Conservation (phyloP, 768 basidiomycete species). For the Suillus weaverae region DNA sequence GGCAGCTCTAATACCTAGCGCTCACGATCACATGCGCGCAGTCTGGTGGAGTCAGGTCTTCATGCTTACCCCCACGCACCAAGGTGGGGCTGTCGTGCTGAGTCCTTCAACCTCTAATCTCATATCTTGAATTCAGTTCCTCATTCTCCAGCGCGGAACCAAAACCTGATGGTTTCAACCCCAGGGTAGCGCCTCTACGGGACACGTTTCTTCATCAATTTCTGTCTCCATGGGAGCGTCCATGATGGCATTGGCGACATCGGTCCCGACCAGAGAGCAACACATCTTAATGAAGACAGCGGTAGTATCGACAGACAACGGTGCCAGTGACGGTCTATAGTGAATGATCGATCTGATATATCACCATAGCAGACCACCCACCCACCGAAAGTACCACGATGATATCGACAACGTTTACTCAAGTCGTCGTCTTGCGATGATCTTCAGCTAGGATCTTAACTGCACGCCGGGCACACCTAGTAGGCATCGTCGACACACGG, state of each 20-base stretch:
- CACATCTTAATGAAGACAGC: not conserved
- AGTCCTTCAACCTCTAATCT: not conserved
- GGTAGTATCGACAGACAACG: not conserved
- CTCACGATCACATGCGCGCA: not conserved
- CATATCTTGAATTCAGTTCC: not conserved
- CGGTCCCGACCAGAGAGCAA: not conserved
- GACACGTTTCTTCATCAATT: not conserved
- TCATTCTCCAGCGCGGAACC: not conserved
- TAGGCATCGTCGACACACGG: not conserved
- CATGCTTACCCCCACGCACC: not conserved
- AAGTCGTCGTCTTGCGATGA: not conserved
- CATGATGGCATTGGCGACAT: not conserved
- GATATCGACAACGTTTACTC: not conserved
- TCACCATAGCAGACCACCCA: not conserved
- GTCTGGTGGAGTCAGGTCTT: not conserved
- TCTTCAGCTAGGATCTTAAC: not conserved
- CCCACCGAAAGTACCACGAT: not conserved
- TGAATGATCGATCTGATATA: not conserved
- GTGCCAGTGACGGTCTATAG: too few species aligned
- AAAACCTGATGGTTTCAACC: not conserved
- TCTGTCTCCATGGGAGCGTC: not conserved
- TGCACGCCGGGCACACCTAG: not conserved
- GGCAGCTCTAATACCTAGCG: not conserved
- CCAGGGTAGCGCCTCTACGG: not conserved
- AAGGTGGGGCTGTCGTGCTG: not conserved